Evolutionary conservation across 805 yeast species (phyloP).

Genomic region (Hermanozyma aechmeae): DNA sequence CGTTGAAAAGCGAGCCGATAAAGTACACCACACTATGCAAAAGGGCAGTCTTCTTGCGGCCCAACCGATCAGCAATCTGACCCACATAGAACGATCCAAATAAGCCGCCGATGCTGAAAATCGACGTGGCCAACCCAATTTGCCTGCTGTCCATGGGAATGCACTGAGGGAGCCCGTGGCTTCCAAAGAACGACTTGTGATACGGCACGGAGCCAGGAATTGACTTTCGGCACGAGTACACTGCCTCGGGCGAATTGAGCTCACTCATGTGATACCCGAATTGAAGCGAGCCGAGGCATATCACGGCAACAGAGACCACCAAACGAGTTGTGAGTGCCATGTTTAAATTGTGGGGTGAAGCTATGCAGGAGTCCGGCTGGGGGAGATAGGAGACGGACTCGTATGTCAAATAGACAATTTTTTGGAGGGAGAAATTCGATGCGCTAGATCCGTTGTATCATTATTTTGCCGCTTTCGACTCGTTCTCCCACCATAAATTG

Average conservation of each 20-base stretch:
- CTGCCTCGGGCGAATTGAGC: constrained; percentile 78
- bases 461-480: too few relatives aligned
- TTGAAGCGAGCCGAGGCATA: constrained; percentile 74
- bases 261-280: constrained; percentile 95
- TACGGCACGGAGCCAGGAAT: constrained; percentile 24
- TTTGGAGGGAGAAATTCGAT: too few relatives aligned
- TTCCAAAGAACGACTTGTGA: constrained; percentile 30
- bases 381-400: too few relatives aligned
- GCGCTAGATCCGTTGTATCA: too few relatives aligned
- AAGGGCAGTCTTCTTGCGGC: constrained; percentile 49
- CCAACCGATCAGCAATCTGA: constrained; percentile 50
- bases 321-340: constrained; percentile 18
- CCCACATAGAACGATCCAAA: constrained; percentile 68
- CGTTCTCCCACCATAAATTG: too few relatives aligned
- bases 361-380: background rate
- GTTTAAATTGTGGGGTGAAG: background rate
- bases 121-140: constrained; percentile 67
- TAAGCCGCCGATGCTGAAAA: constrained; percentile 79
- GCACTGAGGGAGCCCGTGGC: constrained; percentile 38
- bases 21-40: constrained; percentile 43
- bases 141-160: constrained; percentile 47
- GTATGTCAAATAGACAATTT: too few relatives aligned
- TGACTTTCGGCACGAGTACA: constrained; percentile 45
- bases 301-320: constrained; percentile 40
- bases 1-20: constrained; percentile 57